Conservation (phyloP, 148 eudicot species). For the Hydrangea macrophylla region DNA sequence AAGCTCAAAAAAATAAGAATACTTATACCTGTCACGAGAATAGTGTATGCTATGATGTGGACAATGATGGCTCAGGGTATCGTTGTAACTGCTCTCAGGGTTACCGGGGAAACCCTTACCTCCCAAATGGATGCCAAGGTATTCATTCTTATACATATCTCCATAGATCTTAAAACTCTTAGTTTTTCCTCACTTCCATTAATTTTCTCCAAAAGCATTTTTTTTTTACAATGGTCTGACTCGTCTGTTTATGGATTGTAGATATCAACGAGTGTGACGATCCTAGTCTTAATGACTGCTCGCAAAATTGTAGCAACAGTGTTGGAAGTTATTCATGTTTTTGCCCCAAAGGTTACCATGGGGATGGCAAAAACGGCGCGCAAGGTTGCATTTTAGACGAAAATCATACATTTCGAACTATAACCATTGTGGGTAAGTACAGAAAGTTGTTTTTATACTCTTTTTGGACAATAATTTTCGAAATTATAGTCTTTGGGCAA, state of each 20-base stretch:
- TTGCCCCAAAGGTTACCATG: constrained; percentile 18
- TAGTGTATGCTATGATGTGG: constrained; percentile 16
- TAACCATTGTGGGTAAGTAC: neutral
- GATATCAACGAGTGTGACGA: constrained; percentile 28
- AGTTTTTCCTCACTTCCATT: neutral
- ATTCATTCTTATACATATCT: neutral
- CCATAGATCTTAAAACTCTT: neutral
- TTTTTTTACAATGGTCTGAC: too few species aligned
- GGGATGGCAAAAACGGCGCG: constrained; percentile 17
- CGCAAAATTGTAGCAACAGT: neutral
- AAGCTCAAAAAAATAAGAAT: constrained; percentile 15
- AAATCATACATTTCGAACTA: neutral
- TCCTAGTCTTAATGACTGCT: constrained; percentile 8
- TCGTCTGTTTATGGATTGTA: neutral
- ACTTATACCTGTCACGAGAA: constrained; percentile 14
- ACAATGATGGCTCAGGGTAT: constrained; percentile 21
- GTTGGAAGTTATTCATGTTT: constrained; percentile 19
- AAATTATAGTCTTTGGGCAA: too few species aligned
- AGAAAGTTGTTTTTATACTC: too few species aligned
- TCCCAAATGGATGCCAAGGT: constrained; percentile 28
- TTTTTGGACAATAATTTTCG: too few species aligned
- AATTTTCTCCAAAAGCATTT: neutral
- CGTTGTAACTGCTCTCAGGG: constrained; percentile 21
- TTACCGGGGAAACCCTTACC: constrained; percentile 25
- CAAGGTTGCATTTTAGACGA: neutral